A percentile compares a stretch with the other conserved stretches of the same genome.
These are phyloP conservation scores for Spathaspora passalidarum DNA, from an alignment of 805 yeast species.

Conservation along the genomic window DNA sequence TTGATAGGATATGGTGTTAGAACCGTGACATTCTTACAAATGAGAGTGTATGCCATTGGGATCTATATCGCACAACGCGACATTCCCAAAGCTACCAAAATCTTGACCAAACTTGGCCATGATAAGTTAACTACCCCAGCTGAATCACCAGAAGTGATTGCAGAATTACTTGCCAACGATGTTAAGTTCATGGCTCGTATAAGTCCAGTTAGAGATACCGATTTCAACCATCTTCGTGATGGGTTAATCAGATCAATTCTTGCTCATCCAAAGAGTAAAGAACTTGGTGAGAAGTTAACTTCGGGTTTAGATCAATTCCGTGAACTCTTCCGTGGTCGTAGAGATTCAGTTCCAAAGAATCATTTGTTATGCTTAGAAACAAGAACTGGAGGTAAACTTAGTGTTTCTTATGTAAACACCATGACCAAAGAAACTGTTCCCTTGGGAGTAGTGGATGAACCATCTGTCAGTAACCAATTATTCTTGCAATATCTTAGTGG, in stretches of 20 bases:
- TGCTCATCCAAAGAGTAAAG: slow-evolving; percentile 60
- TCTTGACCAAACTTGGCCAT: slow-evolving; percentile 31
- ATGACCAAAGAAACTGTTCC: slow-evolving; percentile 16
- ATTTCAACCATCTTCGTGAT: slow-evolving; percentile 83
- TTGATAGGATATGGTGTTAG: slow-evolving; percentile 81
- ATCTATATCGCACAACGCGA: slow-evolving; percentile 71
- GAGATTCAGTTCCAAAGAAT: slow-evolving; percentile 74
- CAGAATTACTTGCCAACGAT: slow-evolving; percentile 54
- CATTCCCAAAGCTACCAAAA: slow-evolving; percentile 23
- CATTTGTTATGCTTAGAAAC: slow-evolving; percentile 62
- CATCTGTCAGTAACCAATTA: slow-evolving; percentile 62
- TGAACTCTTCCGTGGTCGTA: slow-evolving; percentile 52
- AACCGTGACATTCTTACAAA: slow-evolving; percentile 73
- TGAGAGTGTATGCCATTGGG: slow-evolving; percentile 87
- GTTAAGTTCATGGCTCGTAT: slow-evolving; percentile 70
- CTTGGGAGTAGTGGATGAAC: slow-evolving; percentile 62
- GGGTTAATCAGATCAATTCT: slow-evolving; percentile 81
- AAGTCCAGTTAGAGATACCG: slow-evolving; percentile 87
- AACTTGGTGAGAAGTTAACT: slow-evolving; percentile 34
- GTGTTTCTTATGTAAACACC: slow-evolving; percentile 25
- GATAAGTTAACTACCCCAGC: slow-evolving; percentile 43
- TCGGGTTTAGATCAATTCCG: slow-evolving; percentile 69
- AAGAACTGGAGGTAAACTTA: slow-evolving; percentile 29
- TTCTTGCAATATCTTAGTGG: slow-evolving; percentile 77
- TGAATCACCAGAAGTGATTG: slow-evolving; percentile 45